Evolutionary conservation across 1,284 basidiomycete species (phyloP).

Genomic region (Apiotrichum porosum): DNA sequence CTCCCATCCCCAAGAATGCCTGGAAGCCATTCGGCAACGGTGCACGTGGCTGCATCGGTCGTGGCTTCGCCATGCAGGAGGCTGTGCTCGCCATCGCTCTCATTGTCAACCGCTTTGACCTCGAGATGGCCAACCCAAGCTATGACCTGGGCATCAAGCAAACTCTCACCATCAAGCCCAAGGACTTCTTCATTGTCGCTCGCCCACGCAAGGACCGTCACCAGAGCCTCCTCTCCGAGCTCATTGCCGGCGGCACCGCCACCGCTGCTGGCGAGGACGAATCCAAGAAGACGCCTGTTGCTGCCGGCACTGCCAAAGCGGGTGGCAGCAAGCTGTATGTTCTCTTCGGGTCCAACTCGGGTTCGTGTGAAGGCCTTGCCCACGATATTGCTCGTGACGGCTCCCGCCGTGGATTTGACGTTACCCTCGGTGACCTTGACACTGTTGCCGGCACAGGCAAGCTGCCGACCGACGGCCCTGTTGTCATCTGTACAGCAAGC

Average conservation of each 20-base stretch:
- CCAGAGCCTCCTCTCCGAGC: slow-evolving; percentile 18
- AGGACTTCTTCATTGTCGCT: slow-evolving; percentile 51
- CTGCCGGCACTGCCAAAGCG: not conserved
- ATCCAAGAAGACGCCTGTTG: not conserved
- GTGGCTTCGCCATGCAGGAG: slow-evolving; percentile 56
- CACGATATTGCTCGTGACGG: slow-evolving; percentile 53
- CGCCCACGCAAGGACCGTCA: slow-evolving; percentile 35
- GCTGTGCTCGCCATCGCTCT: slow-evolving; percentile 49
- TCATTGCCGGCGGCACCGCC: slow-evolving; percentile 4
- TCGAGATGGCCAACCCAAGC: slow-evolving; percentile 50
- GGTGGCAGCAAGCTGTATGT: slow-evolving; percentile 9
- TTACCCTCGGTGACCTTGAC: slow-evolving; percentile 52
- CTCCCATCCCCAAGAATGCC: slow-evolving; percentile 43
- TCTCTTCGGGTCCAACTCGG: slow-evolving; percentile 49
- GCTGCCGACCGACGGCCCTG: slow-evolving; percentile 53
- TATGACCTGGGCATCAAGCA: slow-evolving; percentile 53
- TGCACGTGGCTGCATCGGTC: slow-evolving; percentile 40
- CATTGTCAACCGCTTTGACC: slow-evolving; percentile 53
- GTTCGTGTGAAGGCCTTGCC: slow-evolving; percentile 55
- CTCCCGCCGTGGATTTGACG: slow-evolving; percentile 50
- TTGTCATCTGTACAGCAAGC: slow-evolving; percentile 55
- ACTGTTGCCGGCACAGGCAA: slow-evolving; percentile 38
- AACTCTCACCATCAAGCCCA: slow-evolving; percentile 54
- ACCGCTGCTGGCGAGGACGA: not conserved
- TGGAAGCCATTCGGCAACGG: slow-evolving; percentile 44